Base-by-base conservation (phyloP, 768 basidiomycete species). In the Leccinum variicolor region DNA sequence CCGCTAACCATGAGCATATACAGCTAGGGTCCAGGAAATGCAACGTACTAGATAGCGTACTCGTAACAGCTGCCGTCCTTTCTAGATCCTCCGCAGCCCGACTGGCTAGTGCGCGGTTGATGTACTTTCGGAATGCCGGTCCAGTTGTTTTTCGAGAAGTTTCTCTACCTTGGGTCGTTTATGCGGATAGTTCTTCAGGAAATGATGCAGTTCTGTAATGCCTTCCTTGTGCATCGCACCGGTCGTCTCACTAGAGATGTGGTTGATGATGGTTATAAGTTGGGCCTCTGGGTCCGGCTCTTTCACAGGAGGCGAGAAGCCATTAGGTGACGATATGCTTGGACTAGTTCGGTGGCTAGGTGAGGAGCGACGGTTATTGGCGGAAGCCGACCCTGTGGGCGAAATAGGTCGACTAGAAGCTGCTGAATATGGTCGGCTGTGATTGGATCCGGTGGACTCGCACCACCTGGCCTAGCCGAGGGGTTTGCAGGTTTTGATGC, bases 141-240 rank as follows among this genome's bases (percentile, higher is more conserved):
- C 93, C 93, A 0, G 94, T 94, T 0, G 89, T 86, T 65, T 86
- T 65, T 94, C 90, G 21, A 95, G 80, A 77, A 94, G 81, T 69
- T 92, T 92, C 66, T 94, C 93, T 21, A 94, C 92, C 43, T 84
- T 84, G 2, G 84, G 75, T 66, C 83, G 82, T 69, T 92, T 94
- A 64, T 92, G 85, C 0, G 94, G 94, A 68, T 97, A 85, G 28
- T 86, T 87, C 74, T 94, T 94, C 66, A 98, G 74, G 78, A 94
- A 98, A 34, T 93, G 87, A 70, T 98, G 93, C 23, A 99, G 77
- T 65, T 95, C 93, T 3, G 93, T 95, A 55, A 98, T 94, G 4
- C 93, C 92, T 71, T 96, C 92, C 73, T 94, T 94, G 71, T 94
- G 90, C 75, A 92, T 77, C 15, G 90, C 90, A 15, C 90, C 91